phyloP scores from a whole-genome alignment of 345 rosid species.

The Euphorbia lathyris region DNA sequence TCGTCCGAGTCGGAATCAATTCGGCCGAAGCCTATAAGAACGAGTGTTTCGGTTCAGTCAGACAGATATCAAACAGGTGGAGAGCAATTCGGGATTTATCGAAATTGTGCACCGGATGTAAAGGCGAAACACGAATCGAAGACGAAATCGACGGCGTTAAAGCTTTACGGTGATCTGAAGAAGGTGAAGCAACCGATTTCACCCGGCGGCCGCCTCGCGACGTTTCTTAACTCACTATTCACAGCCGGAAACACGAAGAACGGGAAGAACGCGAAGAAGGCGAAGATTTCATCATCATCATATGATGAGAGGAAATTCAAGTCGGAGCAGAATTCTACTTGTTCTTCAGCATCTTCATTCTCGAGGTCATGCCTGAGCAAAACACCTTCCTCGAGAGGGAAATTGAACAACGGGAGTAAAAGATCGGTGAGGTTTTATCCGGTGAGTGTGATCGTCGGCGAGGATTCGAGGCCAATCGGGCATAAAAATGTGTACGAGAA shows the following conservation, averaged over 20 bases:
- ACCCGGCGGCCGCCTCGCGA: constrained; percentile 32
- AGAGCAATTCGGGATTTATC: background rate
- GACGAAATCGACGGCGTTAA: constrained; percentile 29
- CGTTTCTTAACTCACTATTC: constrained; percentile 34
- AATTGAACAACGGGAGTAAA: constrained; percentile 21
- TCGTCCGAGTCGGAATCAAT: constrained; percentile 25
- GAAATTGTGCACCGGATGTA: constrained; percentile 2
- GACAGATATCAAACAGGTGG: background rate
- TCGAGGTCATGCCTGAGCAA: constrained; percentile 36
- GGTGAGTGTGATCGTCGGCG: constrained; percentile 31
- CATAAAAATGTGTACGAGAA: constrained; percentile 20
- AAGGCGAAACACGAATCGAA: constrained; percentile 18
- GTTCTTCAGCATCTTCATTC: constrained; percentile 33
- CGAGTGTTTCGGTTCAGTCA: constrained; percentile 14
- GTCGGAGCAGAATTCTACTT: constrained; percentile 24
- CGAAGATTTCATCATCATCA: constrained; percentile 21
- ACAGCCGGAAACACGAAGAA: constrained; percentile 19
- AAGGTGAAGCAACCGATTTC: constrained; percentile 34
- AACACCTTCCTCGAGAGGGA: constrained; percentile 29
- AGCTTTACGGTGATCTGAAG: constrained; percentile 33
- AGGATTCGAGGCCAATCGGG: constrained; percentile 34
- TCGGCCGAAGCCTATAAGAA: constrained; percentile 22
- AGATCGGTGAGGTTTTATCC: constrained; percentile 33
- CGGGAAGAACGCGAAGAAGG: constrained; percentile 17
- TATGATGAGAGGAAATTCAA: constrained; percentile 13